Base-by-base conservation (phyloP, 495 filamentous ascomycete species). In the Penicillium crystallinum region DNA sequence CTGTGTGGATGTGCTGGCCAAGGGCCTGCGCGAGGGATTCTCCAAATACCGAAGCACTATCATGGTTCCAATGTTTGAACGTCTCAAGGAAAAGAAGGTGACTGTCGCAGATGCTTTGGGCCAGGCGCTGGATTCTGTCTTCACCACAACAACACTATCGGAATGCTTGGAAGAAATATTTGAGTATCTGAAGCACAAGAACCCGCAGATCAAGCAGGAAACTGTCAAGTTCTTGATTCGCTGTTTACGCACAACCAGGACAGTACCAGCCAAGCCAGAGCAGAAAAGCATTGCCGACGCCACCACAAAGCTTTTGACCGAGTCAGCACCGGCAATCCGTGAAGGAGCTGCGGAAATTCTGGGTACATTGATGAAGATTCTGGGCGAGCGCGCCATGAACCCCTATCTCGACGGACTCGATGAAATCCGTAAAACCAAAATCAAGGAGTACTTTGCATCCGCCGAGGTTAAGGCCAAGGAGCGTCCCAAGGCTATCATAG, bases 381-480 rank as follows among this genome's bases (percentile, higher is more conserved):
- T 97, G 76, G 92, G 95, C 37, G 95, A 99, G 63, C 81, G 93
- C 35, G 86, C 86, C n/a, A 99, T 97, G 93, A 88, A 86, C 37
- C 88, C 90, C 6, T 90, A 95, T 64, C 72, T 99, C n/a, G 91
- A 97, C 55, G 90, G 89, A 0, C 73, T 99, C 14, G 95, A 99
- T 62, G 93, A 99, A 21, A 96, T 97, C 49, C 81, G 91, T 48
- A 97, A 96, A 73, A 86, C 81, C 19, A 99, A 97, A 71, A 87
- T 97, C 65, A 97, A 96, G 71, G 95, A 97, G 65, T 97, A 84
- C 69, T 91, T 83, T 62, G 91, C 96, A 25, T 82, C 82, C 1
- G 95, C 95, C 2, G 86, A 96, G 62, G 95, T 99, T 43, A 96
- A 92, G 67, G 93, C 95, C 35, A 97, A 97, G 65, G 92, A 95